Conservation (phyloP, 257 asterid genomes). For the Leptodermis oblonga region DNA sequence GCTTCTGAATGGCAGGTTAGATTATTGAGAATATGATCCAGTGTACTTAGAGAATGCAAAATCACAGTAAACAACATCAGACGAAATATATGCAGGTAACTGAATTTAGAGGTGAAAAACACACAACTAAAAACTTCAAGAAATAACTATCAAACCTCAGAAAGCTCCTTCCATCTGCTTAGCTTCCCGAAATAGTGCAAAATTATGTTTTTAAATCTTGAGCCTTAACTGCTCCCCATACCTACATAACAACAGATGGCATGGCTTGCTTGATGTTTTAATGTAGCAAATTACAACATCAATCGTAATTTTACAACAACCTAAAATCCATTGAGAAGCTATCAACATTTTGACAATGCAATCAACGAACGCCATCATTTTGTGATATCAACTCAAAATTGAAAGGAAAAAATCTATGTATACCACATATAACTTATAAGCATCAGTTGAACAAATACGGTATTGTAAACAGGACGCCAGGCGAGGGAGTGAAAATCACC, state of each 20-base stretch:
- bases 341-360: not conserved
- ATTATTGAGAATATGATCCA: not conserved
- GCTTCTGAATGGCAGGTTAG: not conserved
- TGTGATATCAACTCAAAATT: not conserved
- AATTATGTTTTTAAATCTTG: slow-evolving; percentile 70
- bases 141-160: slow-evolving; percentile 45
- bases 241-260: slow-evolving; percentile 38
- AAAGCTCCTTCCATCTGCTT: slow-evolving; percentile 66
- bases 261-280: no score
- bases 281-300: not conserved
- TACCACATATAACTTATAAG: not conserved
- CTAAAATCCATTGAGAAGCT: not conserved
- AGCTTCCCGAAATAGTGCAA: slow-evolving; percentile 78
- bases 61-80: not conserved
- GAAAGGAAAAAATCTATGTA: no score
- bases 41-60: not conserved
- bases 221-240: slow-evolving; percentile 59
- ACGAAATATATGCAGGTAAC: not conserved
- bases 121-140: not conserved
- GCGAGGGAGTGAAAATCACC: not conserved
- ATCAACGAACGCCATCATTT: not conserved
- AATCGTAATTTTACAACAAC: not conserved
- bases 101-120: slow-evolving; percentile 6
- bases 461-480: not conserved
- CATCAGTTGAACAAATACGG: not conserved